These are phyloP conservation scores for Prosopis cineraria DNA, from an alignment of 306 rosid genomes.

Conservation along the genomic window DNA sequence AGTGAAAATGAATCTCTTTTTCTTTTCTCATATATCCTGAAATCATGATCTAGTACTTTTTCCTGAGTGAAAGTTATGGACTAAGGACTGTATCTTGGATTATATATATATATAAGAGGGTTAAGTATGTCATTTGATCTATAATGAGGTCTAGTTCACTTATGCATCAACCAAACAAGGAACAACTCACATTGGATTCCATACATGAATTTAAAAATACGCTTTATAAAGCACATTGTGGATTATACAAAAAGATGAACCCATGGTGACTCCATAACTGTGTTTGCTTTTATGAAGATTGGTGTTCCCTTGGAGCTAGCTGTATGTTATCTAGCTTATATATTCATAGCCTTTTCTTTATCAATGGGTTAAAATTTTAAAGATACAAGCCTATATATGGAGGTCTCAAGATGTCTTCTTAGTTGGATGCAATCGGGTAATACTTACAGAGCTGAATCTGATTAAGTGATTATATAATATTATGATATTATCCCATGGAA, in stretches of 20 bases:
- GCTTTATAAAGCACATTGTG: conserved; percentile 46
- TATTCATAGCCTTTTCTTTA: conserved; percentile 12
- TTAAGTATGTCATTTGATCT: background rate
- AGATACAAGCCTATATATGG: conserved; percentile 28
- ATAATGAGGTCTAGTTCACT: background rate
- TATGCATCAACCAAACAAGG: background rate
- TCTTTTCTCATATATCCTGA: conserved; percentile 18
- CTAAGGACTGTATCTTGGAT: background rate
- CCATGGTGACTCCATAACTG: conserved; percentile 42
- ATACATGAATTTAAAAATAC: conserved; percentile 48
- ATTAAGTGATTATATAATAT: too few species aligned
- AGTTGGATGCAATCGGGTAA: conserved; percentile 33
- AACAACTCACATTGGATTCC: conserved; percentile 66
- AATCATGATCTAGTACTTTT: background rate
- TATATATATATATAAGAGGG: too few species aligned
- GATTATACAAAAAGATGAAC: conserved; percentile 47
- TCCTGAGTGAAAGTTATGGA: background rate
- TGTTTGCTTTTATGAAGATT: conserved; percentile 48
- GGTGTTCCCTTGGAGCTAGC: conserved; percentile 54
- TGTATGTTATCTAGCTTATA: conserved; percentile 42
- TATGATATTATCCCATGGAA: conserved; percentile 14
- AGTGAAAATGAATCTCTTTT: conserved; percentile 46
- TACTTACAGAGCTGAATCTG: conserved; percentile 12
- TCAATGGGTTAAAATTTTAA: conserved; percentile 5
- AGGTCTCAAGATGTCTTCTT: conserved; percentile 38